Conservation (phyloP, 2,329 filamentous ascomycete species). For the Anisogramma anomala region DNA sequence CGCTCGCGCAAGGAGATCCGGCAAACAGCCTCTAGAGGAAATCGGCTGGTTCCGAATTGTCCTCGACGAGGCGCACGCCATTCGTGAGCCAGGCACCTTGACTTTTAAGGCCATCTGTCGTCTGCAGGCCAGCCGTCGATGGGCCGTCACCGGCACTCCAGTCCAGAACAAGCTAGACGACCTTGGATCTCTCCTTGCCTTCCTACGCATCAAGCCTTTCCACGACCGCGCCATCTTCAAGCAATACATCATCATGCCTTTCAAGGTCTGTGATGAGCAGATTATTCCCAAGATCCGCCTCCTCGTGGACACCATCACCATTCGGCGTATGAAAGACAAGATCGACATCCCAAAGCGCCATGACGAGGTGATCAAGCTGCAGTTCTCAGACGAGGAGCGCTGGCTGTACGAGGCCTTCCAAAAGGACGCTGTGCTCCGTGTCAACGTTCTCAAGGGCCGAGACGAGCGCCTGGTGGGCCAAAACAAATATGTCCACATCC, state of each 20-base stretch:
- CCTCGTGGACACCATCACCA: conserved; percentile 85
- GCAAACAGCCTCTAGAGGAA: conserved; percentile 53
- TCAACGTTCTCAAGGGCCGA: conserved; percentile 60
- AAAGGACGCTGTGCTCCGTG: conserved; percentile 65
- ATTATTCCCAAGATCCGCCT: conserved; percentile 78
- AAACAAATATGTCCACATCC: conserved; percentile 83
- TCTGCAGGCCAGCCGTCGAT: conserved; percentile 68
- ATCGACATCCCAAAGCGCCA: conserved; percentile 67
- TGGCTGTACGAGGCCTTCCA: conserved; percentile 77
- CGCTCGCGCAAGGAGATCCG: conserved; percentile 48
- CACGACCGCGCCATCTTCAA: conserved; percentile 66
- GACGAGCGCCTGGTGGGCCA: conserved; percentile 61
- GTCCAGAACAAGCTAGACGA: conserved; percentile 92
- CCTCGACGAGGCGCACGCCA: conserved; percentile 88
- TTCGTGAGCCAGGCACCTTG: conserved; percentile 70
- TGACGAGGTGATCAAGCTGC: conserved; percentile 61
- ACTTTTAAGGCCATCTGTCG: conserved; percentile 78
- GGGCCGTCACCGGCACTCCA: conserved; percentile 95
- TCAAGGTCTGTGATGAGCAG: conserved; percentile 75
- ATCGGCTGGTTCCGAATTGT: conserved; percentile 91
- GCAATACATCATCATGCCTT: conserved; percentile 69
- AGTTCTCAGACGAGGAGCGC: conserved; percentile 65
- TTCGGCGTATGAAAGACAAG: conserved; percentile 83
- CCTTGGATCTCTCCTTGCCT: conserved; percentile 73
- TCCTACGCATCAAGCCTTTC: conserved; percentile 76